Evolutionary conservation across 176 grass and related monocot species (phyloP).

Genomic region (Phragmites australis): DNA sequence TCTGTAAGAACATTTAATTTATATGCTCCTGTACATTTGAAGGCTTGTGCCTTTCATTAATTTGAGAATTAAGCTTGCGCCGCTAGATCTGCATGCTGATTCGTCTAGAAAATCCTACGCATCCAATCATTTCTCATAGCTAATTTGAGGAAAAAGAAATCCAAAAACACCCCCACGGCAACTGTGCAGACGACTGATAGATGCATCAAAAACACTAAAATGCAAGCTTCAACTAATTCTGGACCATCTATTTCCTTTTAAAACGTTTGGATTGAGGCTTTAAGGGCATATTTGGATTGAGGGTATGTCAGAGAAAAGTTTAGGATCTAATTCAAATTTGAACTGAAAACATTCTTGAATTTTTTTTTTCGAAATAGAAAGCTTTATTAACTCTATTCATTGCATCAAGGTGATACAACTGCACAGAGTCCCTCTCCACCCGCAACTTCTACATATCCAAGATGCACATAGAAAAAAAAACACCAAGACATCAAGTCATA

Average conservation of each 20-base stretch:
- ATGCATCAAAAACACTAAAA: background rate
- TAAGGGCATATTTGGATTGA: background rate
- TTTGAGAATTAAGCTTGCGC: no score
- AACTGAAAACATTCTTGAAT: no score
- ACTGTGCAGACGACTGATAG: background rate
- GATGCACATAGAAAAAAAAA: no score
- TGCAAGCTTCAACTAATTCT: background rate
- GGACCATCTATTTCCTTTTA: background rate
- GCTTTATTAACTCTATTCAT: no score
- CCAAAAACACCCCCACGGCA: background rate
- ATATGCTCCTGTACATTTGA: background rate
- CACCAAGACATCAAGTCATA: no score
- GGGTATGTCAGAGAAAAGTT: background rate
- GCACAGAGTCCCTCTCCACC: no score
- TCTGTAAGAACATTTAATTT: background rate
- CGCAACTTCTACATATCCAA: no score
- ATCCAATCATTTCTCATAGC: background rate
- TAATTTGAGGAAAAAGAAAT: background rate
- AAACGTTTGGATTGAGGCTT: background rate
- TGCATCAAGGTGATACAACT: no score
- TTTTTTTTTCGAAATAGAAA: no score
- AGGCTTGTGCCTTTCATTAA: no score
- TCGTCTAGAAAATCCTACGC: background rate
- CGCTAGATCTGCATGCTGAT: background rate
- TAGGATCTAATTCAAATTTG: no score